Percentiles rank a stretch among this genome's conserved stretches.
These are phyloP conservation scores for Hirschfeldia incana DNA, from an alignment of 345 rosid genomes.

Conservation along the genomic window DNA sequence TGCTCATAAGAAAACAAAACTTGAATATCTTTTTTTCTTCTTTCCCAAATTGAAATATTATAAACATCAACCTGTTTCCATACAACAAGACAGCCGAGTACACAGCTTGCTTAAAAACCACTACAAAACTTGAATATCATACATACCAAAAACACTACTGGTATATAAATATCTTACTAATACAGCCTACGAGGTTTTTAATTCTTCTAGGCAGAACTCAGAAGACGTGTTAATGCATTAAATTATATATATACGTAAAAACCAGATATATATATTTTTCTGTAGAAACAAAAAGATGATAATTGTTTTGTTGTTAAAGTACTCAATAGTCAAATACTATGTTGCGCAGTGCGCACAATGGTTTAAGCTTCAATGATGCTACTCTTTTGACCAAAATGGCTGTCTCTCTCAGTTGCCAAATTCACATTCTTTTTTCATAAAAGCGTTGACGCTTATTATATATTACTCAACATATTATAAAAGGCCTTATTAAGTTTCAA, in stretches of 20 bases:
- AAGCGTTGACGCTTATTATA: background rate
- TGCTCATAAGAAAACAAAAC: background rate
- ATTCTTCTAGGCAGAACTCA: slow-evolving; percentile 7
- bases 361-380: background rate
- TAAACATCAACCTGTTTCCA: too few species aligned
- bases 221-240: background rate
- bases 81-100: too few species aligned
- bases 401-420: background rate
- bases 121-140: background rate
- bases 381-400: background rate
- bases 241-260: background rate
- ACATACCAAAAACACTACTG: background rate
- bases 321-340: background rate
- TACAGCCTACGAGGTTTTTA: slow-evolving; percentile 2
- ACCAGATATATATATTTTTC: background rate
- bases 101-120: too few species aligned
- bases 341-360: background rate
- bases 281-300: background rate
- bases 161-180: background rate
- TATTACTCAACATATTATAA: background rate
- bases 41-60: too few species aligned
- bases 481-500: background rate
- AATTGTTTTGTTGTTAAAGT: background rate
- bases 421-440: background rate
- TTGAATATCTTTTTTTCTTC: too few species aligned